Base-by-base conservation (phyloP, 495 filamentous ascomycete species). In the Penicillium antarcticum region DNA sequence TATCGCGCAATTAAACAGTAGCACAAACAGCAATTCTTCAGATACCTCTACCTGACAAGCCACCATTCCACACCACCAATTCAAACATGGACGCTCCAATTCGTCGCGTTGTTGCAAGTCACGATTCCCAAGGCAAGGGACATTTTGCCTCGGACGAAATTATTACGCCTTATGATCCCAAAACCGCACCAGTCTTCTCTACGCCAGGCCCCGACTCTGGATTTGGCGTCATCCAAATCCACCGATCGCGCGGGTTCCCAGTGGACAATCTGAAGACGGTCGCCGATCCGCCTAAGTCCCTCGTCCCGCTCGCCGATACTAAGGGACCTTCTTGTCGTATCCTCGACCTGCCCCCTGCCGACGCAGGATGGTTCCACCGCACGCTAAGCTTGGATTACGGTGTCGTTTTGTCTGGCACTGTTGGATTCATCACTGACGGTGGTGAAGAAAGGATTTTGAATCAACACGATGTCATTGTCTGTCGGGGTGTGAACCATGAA, bases 301-400 rank as follows among this genome's bases (percentile, higher is more conserved):
- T 63, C 7, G 62, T 65, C 10, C 62, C 62, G 2, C 48, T 65
- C 8, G 60, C 62, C n/a, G 62, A 65, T 36, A 58, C 57, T 17
- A 66, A 66, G 39, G 63, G 61, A 1, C 57, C 61, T 1, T 63
- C 61, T 17, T 55, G 48, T 49, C 63, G 66, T 19, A 48, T 66
- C 9, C 18, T 61, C 5, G 52, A 62, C 18, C 46, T 63, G 4
- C 61, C 58, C 9, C 57, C 61, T 16, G 45, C 55, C 9, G 52
- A 64, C 7, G 16, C 39, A 18, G 61, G 57, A 14, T 64, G 57
- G 61, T 62, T 67, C 55, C 63, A 65, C 34, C 62, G 63, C 1
- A 67, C 62, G 2, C 26, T 67, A 21, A 61, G 57, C 37, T 42
- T 67, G 24, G 61, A 65, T 24, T 67, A 62, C 16, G 45, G 45